Conservation (phyloP, 495 filamentous ascomycete species). For the Hypoxylon intermedium region DNA sequence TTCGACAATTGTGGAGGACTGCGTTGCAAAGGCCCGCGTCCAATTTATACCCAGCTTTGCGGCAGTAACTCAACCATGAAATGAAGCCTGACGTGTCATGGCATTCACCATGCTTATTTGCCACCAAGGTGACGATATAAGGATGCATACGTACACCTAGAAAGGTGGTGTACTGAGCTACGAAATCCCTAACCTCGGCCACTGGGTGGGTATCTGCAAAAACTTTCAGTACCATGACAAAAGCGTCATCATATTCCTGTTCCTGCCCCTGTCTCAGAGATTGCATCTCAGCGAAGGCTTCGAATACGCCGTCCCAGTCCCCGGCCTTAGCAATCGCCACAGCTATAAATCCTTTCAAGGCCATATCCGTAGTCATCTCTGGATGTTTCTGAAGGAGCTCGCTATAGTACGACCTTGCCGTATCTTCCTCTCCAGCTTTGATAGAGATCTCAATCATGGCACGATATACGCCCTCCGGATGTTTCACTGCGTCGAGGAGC, state of each 20-base stretch:
- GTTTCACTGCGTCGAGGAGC: constrained; percentile 27
- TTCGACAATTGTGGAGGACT: constrained; percentile 48
- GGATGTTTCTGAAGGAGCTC: constrained; percentile 28
- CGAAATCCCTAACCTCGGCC: constrained; percentile 52
- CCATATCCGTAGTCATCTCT: constrained; percentile 33
- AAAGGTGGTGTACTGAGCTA: constrained; percentile 44
- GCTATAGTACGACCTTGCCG: constrained; percentile 41
- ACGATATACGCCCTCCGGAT: constrained; percentile 43
- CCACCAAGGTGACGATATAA: constrained; percentile 53
- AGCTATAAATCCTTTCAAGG: constrained; percentile 49
- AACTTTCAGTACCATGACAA: constrained; percentile 54
- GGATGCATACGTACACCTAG: constrained; percentile 45
- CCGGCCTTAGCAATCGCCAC: constrained; percentile 47
- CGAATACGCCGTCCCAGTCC: constrained; percentile 55
- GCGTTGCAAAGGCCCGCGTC: constrained; percentile 50
- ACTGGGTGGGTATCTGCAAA: constrained; percentile 50
- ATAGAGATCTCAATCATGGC: constrained; percentile 51
- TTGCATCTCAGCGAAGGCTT: constrained; percentile 46
- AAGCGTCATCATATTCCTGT: constrained; percentile 41
- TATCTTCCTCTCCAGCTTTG: constrained; percentile 42
- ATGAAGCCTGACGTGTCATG: constrained; percentile 49
- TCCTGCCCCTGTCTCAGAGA: constrained; percentile 5
- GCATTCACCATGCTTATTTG: constrained; percentile 51
- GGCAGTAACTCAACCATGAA: constrained; percentile 49
- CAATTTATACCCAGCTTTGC: constrained; percentile 40